Evolutionary conservation across 805 yeast genomes (phyloP), one percentile per base, ranked within the genome.

Genomic region (Metschnikowia drakensbergensis): DNA sequence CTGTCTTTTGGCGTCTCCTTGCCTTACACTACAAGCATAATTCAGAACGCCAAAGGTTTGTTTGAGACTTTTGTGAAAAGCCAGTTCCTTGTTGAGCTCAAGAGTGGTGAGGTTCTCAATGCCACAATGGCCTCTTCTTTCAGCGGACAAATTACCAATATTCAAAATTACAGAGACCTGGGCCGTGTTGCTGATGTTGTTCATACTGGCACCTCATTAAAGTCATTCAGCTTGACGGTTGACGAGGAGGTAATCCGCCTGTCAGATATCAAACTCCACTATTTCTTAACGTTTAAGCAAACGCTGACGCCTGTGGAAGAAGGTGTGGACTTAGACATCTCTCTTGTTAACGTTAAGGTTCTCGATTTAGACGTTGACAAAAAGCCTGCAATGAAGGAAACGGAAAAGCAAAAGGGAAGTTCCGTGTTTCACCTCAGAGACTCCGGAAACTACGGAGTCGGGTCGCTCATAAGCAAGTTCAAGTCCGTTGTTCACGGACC

Each of bases 391-490:
- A 45, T 69, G 47, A 52, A 62, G 8, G 52, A 67, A 26, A 47
- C 54, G 27, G 59, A 64, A 6, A 51, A 53, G 25, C 81, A 78
- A 53, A 68, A 71, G 39, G 83, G 82, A 23, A 66, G 76, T 2
- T 75, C 83, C 0, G 52, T 52, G 6, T 77, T 63, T 54, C 67
- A 73, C 1, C 38, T 77, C 3, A 64, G 77, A 5, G 74, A 75
- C n/a, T 38, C 49, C 7, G 81, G 81, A 3, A 77, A 77, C 53
- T 62, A 67, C 51, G 83, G 82, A 1, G 52, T 54, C n/a, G 82
- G 80, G 6, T 45, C 57, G 3, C 55, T 66, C 59, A 65, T 56
- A 57, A 74, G 67, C 46, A 63, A 51, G 51, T 75, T 53, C 60
- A 48, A 49, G 46, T 28, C 40, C 37, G 28, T 59, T 59, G 22